phyloP scores from a whole-genome alignment of 2,329 filamentous ascomycete species.

The Trematosphaeria pertusa region DNA sequence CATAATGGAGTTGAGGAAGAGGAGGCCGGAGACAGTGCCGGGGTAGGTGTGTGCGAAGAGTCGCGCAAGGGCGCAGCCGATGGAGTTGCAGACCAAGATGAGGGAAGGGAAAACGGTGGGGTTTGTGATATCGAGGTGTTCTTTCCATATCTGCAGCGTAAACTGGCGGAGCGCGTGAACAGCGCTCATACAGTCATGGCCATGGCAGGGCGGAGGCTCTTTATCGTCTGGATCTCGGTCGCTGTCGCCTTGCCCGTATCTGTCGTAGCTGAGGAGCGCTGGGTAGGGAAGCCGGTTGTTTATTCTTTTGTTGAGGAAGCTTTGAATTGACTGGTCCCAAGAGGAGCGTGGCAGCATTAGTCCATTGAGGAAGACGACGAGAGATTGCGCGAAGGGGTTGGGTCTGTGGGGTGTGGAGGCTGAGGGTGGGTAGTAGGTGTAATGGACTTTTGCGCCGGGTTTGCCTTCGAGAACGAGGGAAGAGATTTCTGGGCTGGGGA shows the following conservation, averaged over 20 bases:
- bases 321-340: conserved; percentile 46
- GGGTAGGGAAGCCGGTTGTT: conserved; percentile 41
- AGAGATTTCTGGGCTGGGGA: conserved; percentile 39
- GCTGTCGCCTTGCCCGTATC: conserved; percentile 63
- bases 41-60: conserved; percentile 59
- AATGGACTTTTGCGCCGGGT: conserved; percentile 37
- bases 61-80: conserved; percentile 61
- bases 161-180: conserved; percentile 56
- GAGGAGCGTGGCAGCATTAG: conserved; percentile 50
- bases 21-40: conserved; percentile 52
- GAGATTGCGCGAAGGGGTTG: conserved; percentile 44
- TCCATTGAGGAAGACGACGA: conserved; percentile 56
- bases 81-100: conserved; percentile 61
- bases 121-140: conserved; percentile 40
- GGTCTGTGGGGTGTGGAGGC: conserved; percentile 26
- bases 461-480: conserved; percentile 37
- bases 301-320: conserved; percentile 37
- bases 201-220: conserved; percentile 48
- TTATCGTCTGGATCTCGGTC: conserved; percentile 54
- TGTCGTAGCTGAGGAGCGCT: conserved; percentile 62
- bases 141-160: conserved; percentile 48
- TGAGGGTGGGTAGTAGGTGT: conserved; percentile 44
- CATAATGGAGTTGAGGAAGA: conserved; percentile 66
- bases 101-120: conserved; percentile 42
- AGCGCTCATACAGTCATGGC: conserved; percentile 56